Conservation (phyloP, 495 filamentous ascomycete species). For the Tuber borchii region DNA sequence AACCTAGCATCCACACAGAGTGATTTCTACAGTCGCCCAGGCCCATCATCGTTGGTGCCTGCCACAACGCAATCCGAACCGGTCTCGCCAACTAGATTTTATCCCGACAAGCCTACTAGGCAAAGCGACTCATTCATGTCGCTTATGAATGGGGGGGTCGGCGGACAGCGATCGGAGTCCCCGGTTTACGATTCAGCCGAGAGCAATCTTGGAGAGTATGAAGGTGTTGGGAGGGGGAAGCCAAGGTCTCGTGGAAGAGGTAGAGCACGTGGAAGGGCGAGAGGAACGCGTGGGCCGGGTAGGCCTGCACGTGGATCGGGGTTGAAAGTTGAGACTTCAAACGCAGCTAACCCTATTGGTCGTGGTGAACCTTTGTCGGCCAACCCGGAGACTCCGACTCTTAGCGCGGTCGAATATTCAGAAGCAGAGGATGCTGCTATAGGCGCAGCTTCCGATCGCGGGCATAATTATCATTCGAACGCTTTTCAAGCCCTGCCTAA, state of each 20-base stretch:
- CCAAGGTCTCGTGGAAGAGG: conserved; percentile 53
- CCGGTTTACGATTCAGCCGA: conserved; percentile 49
- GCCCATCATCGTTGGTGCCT: conserved; percentile 10
- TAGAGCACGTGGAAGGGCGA: conserved; percentile 56
- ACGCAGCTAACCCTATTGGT: conserved; percentile 7
- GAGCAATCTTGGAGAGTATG: conserved; percentile 34
- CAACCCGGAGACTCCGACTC: not conserved
- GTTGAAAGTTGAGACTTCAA: conserved; percentile 34
- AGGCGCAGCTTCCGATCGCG: not conserved
- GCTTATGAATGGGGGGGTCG: conserved; percentile 14
- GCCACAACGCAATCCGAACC: conserved; percentile 33
- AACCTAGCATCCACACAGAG: not conserved
- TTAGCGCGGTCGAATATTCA: not conserved
- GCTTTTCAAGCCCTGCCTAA: not conserved
- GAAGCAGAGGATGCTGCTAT: not conserved
- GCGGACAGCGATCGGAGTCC: conserved; percentile 18
- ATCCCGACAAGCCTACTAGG: conserved; percentile 22
- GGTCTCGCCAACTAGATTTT: conserved; percentile 32
- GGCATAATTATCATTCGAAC: not conserved
- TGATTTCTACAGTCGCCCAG: not conserved
- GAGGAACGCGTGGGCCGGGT: conserved; percentile 51
- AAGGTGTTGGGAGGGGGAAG: conserved; percentile 54
- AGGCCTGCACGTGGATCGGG: conserved; percentile 48
- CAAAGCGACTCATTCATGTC: conserved; percentile 23
- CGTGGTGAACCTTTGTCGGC: not conserved